phyloP scores from a whole-genome alignment of 1,284 basidiomycete genomes.

The Austroboletus niveus region DNA sequence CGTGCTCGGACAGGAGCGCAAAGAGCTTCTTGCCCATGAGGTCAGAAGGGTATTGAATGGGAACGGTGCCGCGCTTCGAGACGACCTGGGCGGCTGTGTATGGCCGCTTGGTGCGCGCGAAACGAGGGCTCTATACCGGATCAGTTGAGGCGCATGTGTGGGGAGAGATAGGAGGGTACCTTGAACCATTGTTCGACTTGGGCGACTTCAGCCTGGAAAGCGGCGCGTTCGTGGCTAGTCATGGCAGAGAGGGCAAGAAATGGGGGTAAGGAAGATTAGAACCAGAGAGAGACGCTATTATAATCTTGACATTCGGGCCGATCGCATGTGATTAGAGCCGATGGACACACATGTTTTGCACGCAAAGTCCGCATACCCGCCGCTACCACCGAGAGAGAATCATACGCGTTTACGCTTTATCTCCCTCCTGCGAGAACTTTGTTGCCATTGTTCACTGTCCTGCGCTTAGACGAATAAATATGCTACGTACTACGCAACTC shows the following conservation, averaged over 20 bases:
- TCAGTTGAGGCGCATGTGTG: neutral
- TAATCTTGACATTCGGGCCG: neutral
- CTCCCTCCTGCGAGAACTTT: slow-evolving; percentile 8
- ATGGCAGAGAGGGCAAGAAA: slow-evolving; percentile 34
- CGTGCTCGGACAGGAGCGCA: slow-evolving; percentile 65
- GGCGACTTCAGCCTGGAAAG: slow-evolving; percentile 80
- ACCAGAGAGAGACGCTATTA: neutral
- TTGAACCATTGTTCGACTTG: slow-evolving; percentile 92
- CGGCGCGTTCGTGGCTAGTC: slow-evolving; percentile 56
- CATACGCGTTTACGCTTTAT: slow-evolving; percentile 25
- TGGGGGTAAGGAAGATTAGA: neutral
- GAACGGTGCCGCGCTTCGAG: slow-evolving; percentile 88
- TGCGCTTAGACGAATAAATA: neutral
- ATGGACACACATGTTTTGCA: neutral
- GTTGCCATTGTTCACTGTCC: neutral
- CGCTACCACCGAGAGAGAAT: neutral
- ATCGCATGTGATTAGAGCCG: slow-evolving; percentile 23
- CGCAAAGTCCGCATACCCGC: slow-evolving; percentile 1
- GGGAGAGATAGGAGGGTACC: slow-evolving; percentile 45
- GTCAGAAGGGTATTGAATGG: slow-evolving; percentile 86
- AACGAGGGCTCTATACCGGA: slow-evolving; percentile 71
- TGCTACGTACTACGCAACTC: neutral
- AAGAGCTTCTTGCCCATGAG: slow-evolving; percentile 88
- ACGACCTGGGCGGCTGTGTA: slow-evolving; percentile 95
- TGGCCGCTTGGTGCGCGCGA: slow-evolving; percentile 80